phyloP scores from a whole-genome alignment of 208 protist species.

The Trypanosomatidae sp. region DNA sequence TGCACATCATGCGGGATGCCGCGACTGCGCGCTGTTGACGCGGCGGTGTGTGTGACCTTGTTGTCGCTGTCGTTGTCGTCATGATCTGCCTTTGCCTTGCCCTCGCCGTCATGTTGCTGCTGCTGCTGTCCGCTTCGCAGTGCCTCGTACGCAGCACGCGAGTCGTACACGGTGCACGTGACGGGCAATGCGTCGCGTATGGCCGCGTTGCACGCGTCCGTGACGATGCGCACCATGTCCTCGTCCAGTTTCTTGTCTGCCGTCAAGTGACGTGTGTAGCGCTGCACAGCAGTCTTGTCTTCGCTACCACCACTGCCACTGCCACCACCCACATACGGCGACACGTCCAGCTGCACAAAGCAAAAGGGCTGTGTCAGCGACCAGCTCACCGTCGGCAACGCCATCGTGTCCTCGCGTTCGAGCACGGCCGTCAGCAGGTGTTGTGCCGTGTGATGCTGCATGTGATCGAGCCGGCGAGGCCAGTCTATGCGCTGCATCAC shows the following conservation, averaged over 20 bases:
- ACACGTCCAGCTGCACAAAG: slow-evolving; percentile 55
- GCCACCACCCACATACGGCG: not conserved
- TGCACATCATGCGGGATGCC: slow-evolving; percentile 60
- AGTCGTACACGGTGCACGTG: slow-evolving; percentile 25
- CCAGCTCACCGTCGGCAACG: slow-evolving; percentile 73
- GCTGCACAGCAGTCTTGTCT: not conserved
- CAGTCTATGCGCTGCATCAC: slow-evolving; percentile 66
- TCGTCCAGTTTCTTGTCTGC: slow-evolving; percentile 36
- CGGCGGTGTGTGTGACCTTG: too few species aligned
- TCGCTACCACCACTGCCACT: not conserved
- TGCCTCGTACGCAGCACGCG: slow-evolving; percentile 22
- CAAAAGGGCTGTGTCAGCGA: slow-evolving; percentile 51
- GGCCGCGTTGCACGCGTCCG: slow-evolving; percentile 39
- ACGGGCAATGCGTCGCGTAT: slow-evolving; percentile 39
- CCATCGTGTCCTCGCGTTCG: slow-evolving; percentile 19
- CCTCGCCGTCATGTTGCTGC: not conserved
- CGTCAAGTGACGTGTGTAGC: slow-evolving; percentile 4
- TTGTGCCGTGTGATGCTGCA: slow-evolving; percentile 89
- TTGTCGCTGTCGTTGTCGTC: not conserved
- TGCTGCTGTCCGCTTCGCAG: slow-evolving; percentile 7
- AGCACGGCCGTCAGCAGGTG: slow-evolving; percentile 78
- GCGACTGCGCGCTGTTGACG: slow-evolving; percentile 36
- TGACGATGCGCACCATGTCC: slow-evolving; percentile 29
- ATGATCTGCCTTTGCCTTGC: not conserved
- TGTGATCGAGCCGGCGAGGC: slow-evolving; percentile 76